These are phyloP conservation scores for Zymoseptoria crescenta DNA, from an alignment of 2,329 filamentous ascomycete genomes.

Conservation along the genomic window DNA sequence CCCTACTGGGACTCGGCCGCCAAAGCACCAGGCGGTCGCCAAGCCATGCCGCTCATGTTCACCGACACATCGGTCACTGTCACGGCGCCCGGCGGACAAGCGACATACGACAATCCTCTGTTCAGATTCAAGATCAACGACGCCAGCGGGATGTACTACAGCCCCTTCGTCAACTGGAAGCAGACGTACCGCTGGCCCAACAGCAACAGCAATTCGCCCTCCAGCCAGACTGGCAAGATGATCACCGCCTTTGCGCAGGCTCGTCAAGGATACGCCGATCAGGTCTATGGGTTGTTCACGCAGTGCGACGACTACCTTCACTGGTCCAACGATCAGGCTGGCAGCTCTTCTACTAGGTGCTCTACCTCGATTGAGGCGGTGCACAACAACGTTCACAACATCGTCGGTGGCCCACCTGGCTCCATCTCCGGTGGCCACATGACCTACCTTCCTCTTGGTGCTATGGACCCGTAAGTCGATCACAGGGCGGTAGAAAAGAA, in stretches of 20 bases:
- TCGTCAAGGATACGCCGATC: conserved; percentile 18
- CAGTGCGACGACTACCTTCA: conserved; percentile 18
- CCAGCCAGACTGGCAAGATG: conserved; percentile 9
- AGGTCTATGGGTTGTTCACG: conserved; percentile 22
- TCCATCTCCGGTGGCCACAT: conserved; percentile 23
- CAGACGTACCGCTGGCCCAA: conserved; percentile 20
- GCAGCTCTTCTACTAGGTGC: conserved; percentile 13
- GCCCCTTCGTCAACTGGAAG: conserved; percentile 17
- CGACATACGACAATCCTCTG: conserved; percentile 22
- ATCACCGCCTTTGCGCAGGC: conserved; percentile 13
- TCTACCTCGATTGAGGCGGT: conserved; percentile 21
- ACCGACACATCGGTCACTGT: conserved; percentile 18
- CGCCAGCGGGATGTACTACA: conserved; percentile 13
- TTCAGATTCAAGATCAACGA: conserved; percentile 22
- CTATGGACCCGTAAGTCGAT: conserved; percentile 22
- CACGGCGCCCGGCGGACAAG: conserved; percentile 15
- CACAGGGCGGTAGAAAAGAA: too few species aligned
- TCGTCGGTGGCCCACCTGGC: conserved; percentile 16
- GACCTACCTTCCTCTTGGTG: conserved; percentile 24
- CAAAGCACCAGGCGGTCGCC: conserved; percentile 7
- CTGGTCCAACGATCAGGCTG: conserved; percentile 21
- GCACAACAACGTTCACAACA: conserved; percentile 23
- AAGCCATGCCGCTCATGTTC: conserved; percentile 15
- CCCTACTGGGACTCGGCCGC: conserved; percentile 27
- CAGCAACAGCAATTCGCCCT: conserved; percentile 13